phyloP scores from a whole-genome alignment of 257 asterid species.

The Jacaranda mimosifolia region DNA sequence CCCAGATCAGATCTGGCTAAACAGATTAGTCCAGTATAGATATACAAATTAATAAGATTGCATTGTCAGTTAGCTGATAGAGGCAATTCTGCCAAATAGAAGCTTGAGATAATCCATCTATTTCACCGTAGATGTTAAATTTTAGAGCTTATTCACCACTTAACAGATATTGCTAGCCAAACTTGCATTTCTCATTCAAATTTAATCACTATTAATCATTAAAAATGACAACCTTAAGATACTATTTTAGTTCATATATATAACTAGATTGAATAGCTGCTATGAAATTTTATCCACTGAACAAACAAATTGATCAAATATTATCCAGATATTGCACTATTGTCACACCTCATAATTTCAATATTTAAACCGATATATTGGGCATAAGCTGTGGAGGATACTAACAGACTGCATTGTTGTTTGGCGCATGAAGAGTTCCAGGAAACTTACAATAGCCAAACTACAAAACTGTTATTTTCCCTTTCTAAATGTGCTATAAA shows the following conservation, averaged over 20 bases:
- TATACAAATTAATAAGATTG: neutral
- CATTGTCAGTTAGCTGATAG: neutral
- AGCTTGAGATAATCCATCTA: conserved; percentile 19
- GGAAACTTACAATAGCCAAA: conserved; percentile 12
- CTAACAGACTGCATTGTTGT: conserved; percentile 15
- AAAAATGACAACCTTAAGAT: neutral
- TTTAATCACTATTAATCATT: neutral
- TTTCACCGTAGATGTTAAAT: neutral
- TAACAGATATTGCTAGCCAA: neutral
- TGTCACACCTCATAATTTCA: conserved; percentile 7
- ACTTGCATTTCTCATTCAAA: conserved; percentile 27
- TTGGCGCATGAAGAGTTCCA: conserved; percentile 33
- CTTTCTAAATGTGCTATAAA: conserved; percentile 6
- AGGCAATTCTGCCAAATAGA: conserved; percentile 16
- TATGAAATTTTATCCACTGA: neutral
- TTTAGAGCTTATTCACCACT: neutral
- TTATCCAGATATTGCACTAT: no score
- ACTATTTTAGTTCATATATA: neutral
- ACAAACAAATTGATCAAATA: neutral
- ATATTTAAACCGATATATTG: neutral
- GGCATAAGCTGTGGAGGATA: conserved; percentile 15
- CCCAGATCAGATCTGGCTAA: neutral
- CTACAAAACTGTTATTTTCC: neutral
- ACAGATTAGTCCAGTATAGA: neutral
- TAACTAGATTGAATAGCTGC: conserved; percentile 12